These are phyloP conservation scores for Colletotrichum spaethianum DNA, from an alignment of 2,329 filamentous ascomycete species.

Conservation along the genomic window DNA sequence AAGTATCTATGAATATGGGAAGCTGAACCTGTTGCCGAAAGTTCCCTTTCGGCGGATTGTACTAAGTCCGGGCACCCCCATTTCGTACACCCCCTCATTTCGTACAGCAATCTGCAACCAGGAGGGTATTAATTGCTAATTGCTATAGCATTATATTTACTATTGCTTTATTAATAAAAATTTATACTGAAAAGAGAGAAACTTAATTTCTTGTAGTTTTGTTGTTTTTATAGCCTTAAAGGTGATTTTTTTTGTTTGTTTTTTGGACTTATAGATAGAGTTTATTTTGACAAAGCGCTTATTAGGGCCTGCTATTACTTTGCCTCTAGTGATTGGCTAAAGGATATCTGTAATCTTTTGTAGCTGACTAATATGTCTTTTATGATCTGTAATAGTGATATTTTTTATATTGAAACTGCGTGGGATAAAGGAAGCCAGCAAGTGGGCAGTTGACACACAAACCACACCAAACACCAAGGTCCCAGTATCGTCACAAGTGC, in stretches of 20 bases:
- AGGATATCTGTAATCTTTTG: neutral
- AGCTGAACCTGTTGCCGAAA: no score
- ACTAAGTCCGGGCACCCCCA: neutral
- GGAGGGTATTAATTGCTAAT: neutral
- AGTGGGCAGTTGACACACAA: no score
- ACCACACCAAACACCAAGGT: no score
- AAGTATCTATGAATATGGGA: no score
- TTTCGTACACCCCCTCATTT: neutral
- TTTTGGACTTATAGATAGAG: neutral
- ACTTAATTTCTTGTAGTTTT: neutral
- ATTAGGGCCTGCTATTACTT: neutral
- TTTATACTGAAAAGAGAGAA: neutral
- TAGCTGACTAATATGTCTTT: neutral
- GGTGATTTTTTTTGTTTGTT: neutral
- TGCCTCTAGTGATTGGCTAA: neutral
- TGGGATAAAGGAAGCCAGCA: no score
- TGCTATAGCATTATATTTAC: neutral
- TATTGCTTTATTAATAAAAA: neutral
- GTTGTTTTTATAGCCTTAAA: neutral
- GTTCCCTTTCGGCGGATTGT: no score
- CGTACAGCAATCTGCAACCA: neutral
- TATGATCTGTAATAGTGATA: neutral
- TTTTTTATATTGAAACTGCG: constrained; percentile 5
- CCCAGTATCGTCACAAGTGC: no score
- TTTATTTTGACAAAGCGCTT: neutral